These are phyloP conservation scores for Glomus cerebriforme DNA, from an alignment of 192 early-diverging fungal genomes.

Conservation along the genomic window DNA sequence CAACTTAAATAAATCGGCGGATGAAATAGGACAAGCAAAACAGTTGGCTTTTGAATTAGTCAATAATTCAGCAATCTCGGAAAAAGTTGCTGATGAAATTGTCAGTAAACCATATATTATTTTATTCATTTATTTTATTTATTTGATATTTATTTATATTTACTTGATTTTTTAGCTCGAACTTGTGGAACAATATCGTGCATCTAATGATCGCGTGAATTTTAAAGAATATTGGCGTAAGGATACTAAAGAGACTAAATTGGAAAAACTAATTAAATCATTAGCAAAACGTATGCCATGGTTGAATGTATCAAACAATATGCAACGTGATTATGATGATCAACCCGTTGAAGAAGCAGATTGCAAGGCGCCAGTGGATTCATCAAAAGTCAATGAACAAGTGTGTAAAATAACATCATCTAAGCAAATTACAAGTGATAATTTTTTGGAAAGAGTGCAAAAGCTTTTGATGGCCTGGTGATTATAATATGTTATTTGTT, in stretches of 20 bases:
- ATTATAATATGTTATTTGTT: background rate
- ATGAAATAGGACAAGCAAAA: slow-evolving; percentile 67
- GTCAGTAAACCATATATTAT: slow-evolving; percentile 34
- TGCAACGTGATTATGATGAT: background rate
- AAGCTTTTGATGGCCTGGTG: background rate
- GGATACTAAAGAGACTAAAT: slow-evolving; percentile 65
- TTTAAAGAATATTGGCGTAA: slow-evolving; percentile 77
- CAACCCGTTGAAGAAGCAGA: background rate
- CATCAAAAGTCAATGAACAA: background rate
- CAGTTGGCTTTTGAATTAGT: slow-evolving; percentile 61
- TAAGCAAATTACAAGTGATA: background rate
- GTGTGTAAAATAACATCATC: background rate
- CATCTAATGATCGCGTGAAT: slow-evolving; percentile 57
- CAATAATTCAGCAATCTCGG: slow-evolving; percentile 49
- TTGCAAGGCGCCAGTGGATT: background rate
- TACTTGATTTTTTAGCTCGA: slow-evolving; percentile 45
- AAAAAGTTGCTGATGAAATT: slow-evolving; percentile 53
- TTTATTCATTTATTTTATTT: background rate
- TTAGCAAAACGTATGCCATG: slow-evolving; percentile 75
- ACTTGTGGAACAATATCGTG: slow-evolving; percentile 57
- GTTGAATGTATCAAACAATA: slow-evolving; percentile 37
- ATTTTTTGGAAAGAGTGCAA: background rate
- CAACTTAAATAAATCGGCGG: slow-evolving; percentile 33
- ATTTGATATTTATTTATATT: background rate
- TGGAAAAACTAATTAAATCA: slow-evolving; percentile 70